Base-by-base conservation (phyloP, 2,329 filamentous ascomycete genomes). In the Talaromyces sp. region DNA sequence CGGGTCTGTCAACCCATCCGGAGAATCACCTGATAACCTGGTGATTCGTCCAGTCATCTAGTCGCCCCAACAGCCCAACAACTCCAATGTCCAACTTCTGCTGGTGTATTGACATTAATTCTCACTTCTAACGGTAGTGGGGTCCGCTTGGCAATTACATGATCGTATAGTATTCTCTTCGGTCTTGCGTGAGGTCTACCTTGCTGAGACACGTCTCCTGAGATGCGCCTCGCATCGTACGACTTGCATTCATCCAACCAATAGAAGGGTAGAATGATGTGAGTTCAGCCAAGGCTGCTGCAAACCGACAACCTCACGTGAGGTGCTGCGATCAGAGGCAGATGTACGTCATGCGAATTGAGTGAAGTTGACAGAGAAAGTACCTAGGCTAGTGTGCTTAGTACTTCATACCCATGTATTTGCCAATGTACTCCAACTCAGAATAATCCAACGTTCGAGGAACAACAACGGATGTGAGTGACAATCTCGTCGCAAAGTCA, bases 21-120 rank as follows among this genome's bases (percentile, higher is more conserved):
- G 9, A 49, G 39, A 24, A 60, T 61, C 59, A 61, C 59, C 45
- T 61, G 59, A 61, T 61, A 22, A 10, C 31, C 59, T 50, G 43
- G 8, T 61, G 59, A 61, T 52, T 27, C 27, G 24, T n/a, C 5
- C n/a, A 37, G 5, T 37, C 50, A 52, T 9, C n/a, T 33, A 35
- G 31, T 0, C 31, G 35, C 27, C 1, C 7, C 35, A 37, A 37
- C 9, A 14, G n/a, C 9, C 33, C 16, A 13, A 22, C n/a, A 37
- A 37, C n/a, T n/a, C 22, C n/a, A 22, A 22, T 11, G 50, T 22
- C n/a, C 50, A 16, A n/a, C 33, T 37, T 56, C 50, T 37, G 10
- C 33, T 56, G 33, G 50, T 37, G 3, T 13, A 22, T 6, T 11
- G 8, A 35, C 31, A 14, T 31, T 49, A 49, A 4, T 43, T 16